Evolutionary conservation across 345 rosid species (phyloP), one percentile per base, ranked within the genome.

Genomic region (Pistacia integerrima): DNA sequence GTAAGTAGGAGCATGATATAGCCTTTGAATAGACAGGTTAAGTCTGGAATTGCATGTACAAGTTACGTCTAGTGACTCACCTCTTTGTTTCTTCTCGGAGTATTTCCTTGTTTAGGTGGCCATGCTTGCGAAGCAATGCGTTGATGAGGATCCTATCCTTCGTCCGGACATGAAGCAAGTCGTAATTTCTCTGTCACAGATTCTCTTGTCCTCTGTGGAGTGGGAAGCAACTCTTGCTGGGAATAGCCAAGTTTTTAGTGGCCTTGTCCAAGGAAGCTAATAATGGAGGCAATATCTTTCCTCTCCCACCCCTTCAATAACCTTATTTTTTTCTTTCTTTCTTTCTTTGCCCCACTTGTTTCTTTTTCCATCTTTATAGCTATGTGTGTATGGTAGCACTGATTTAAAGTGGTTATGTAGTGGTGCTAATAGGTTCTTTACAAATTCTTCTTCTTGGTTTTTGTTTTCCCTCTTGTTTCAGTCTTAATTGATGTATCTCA

Each of bases 161-260:
- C 89, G 99, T 67, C 99, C 98, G 10, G 97, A 95, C 87, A 95
- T 93, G 98, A 95, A 92, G 90, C 96, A 95, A 79, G 91, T 88
- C 1, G 98, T 95, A 79, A 93, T 95, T 64, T 81, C 93, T 25
- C 83, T 95, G 28, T 95, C 99, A 18, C 99, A 95, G 82, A 92
- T 90, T 66, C 97, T 91, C 69, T 76, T 95, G 78, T 92, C 98
- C 38, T 92, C 98, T 8, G 88, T 93, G 14, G 99, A 0, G 84
- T 52, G 81, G 72, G n/a, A 18, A 76, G 81, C 16, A 54, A 54
- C 17, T 14, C 18, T 54, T 54, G 16, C 57, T 14, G 57, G 57
- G 57, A 93, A 86, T 82, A 95, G 97, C 81, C 99, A 95, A 82
- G 97, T 95, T 67, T 95, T 95, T 79, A 95, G 98, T 67, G 99